Percentiles rank a stretch among this genome's conserved stretches.
phyloP scores from a whole-genome alignment of 1,284 basidiomycete genomes.

The Trametes hirsuta region DNA sequence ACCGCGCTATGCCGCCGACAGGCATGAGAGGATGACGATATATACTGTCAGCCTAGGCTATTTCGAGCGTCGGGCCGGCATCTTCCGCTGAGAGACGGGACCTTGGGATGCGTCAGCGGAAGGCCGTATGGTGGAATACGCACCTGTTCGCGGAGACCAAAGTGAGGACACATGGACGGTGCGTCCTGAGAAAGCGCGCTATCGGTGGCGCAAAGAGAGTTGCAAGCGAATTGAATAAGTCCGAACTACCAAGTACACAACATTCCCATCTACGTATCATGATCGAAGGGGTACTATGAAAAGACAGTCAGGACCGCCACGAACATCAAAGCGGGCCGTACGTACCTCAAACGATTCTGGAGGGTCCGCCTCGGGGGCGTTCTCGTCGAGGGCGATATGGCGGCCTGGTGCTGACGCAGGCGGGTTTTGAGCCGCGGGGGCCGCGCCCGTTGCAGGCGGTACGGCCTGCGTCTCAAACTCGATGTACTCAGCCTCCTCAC shows the following conservation, averaged over 20 bases:
- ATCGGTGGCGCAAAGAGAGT: background rate
- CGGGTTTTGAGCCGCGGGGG: constrained; percentile 21
- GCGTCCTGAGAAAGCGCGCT: background rate
- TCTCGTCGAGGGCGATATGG: constrained; percentile 71
- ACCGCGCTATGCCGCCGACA: background rate
- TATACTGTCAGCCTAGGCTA: constrained; percentile 7
- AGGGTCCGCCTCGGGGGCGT: constrained; percentile 73
- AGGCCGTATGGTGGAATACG: constrained; percentile 14
- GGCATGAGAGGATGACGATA: background rate
- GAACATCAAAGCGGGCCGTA: constrained; percentile 16
- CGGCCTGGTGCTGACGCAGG: constrained; percentile 33
- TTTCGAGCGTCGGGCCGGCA: constrained; percentile 9
- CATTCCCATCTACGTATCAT: constrained; percentile 49
- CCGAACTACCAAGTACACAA: constrained; percentile 23
- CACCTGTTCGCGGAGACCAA: background rate
- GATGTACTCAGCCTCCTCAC: constrained; percentile 73
- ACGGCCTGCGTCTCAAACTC: constrained; percentile 61
- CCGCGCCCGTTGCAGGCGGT: constrained; percentile 38
- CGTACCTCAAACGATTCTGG: constrained; percentile 82
- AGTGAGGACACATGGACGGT: background rate
- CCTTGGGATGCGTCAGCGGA: constrained; percentile 6
- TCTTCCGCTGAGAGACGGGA: background rate
- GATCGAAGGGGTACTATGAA: constrained; percentile 63
- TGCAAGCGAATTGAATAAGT: constrained; percentile 22
- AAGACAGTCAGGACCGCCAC: constrained; percentile 21